phyloP scores from a whole-genome alignment of 2,329 filamentous ascomycete genomes.

The Trichoderma polysporum region DNA sequence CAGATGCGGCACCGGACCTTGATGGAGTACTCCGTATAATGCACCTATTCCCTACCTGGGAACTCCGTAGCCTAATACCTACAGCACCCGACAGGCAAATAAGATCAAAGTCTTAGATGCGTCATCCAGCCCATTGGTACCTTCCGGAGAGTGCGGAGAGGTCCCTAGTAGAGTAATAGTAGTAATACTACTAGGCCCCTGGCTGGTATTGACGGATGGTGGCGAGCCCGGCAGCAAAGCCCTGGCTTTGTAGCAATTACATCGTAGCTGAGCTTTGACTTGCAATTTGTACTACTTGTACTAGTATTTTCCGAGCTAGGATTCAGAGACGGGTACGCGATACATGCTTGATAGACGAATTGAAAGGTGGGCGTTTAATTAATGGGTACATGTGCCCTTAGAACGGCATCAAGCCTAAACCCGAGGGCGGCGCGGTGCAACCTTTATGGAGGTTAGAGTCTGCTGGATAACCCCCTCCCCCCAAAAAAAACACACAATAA shows the following conservation, averaged over 20 bases:
- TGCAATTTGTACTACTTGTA: slow-evolving; percentile 14
- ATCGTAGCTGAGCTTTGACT: slow-evolving; percentile 9
- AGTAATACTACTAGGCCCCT: not conserved
- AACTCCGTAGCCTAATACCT: not conserved
- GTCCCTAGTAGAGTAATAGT: not conserved
- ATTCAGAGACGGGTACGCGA: slow-evolving; percentile 7
- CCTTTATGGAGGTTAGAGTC: not conserved
- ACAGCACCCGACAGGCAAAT: not conserved
- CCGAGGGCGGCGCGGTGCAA: slow-evolving; percentile 14
- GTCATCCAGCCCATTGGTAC: not conserved
- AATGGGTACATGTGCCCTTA: slow-evolving; percentile 13
- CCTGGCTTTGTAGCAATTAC: too few species aligned
- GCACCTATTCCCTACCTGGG: not conserved
- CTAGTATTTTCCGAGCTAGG: slow-evolving; percentile 13
- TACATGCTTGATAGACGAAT: slow-evolving; percentile 16
- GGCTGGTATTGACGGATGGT: not conserved
- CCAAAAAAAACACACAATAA: not conserved
- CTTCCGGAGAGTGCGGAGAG: not conserved
- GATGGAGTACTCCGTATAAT: not conserved
- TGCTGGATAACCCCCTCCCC: not conserved
- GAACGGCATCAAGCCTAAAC: slow-evolving; percentile 22
- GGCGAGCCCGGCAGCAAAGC: not conserved
- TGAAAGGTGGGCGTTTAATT: slow-evolving; percentile 25
- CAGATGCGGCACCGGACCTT: not conserved
- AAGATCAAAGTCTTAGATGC: not conserved